These are phyloP conservation scores for Hypomontagnella monticulosa DNA, from an alignment of 495 filamentous ascomycete species.

Conservation along the genomic window DNA sequence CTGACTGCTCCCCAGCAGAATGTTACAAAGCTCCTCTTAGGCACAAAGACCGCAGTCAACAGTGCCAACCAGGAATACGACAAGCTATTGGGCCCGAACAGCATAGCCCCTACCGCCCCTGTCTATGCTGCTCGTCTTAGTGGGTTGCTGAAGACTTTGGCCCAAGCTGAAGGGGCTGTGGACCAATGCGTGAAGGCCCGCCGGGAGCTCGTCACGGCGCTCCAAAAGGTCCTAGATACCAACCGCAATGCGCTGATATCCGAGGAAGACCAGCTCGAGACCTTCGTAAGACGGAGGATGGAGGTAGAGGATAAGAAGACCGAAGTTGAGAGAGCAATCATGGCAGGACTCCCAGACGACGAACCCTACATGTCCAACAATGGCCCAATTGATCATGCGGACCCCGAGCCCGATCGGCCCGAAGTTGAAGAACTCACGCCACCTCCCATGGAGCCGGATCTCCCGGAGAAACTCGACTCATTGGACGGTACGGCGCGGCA, in stretches of 20 bases:
- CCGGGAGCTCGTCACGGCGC: slow-evolving; percentile 73
- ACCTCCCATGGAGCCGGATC: slow-evolving; percentile 56
- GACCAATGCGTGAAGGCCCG: slow-evolving; percentile 91
- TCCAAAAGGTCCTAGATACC: slow-evolving; percentile 82
- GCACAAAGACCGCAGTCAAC: slow-evolving; percentile 67
- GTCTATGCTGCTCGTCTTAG: slow-evolving; percentile 92
- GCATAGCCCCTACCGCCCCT: slow-evolving; percentile 75
- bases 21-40: slow-evolving; percentile 72
- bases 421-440: slow-evolving; percentile 87
- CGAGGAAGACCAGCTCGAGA: slow-evolving; percentile 71
- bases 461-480: slow-evolving; percentile 43
- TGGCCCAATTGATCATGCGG: slow-evolving; percentile 49
- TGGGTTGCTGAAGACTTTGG: slow-evolving; percentile 84
- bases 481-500: slow-evolving; percentile 10
- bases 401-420: slow-evolving; percentile 69
- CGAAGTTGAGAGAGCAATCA: slow-evolving; percentile 88
- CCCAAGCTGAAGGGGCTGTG: slow-evolving; percentile 90
- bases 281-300: slow-evolving; percentile 67
- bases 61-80: slow-evolving; percentile 82
- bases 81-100: slow-evolving; percentile 76
- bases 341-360: slow-evolving; percentile 71
- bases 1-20: slow-evolving; percentile 76
- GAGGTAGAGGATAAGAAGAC: slow-evolving; percentile 79
- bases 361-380: slow-evolving; percentile 45
- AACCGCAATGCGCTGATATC: slow-evolving; percentile 73